phyloP scores from a whole-genome alignment of 2,329 filamentous ascomycete species.

The Fusarium sp. region DNA sequence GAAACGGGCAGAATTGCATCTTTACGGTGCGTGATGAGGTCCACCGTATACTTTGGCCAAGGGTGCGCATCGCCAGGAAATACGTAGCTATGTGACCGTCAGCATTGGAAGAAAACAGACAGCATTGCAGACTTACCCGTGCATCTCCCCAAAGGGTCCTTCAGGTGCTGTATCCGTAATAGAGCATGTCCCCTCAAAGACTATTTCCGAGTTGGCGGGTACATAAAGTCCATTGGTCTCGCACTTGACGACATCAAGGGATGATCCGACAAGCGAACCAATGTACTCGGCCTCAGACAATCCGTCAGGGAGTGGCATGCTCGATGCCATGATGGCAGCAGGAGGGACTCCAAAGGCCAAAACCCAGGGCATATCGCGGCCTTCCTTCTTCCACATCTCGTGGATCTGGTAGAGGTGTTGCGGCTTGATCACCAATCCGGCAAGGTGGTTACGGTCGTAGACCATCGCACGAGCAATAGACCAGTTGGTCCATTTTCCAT shows the following conservation, averaged over 20 bases:
- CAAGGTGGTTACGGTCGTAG: constrained; percentile 52
- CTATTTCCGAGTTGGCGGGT: constrained; percentile 60
- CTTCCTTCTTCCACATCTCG: constrained; percentile 55
- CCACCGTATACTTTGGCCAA: constrained; percentile 16
- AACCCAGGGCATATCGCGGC: constrained; percentile 58
- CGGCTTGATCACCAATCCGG: constrained; percentile 52
- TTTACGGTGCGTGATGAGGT: constrained; percentile 24
- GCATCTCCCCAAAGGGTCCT: constrained; percentile 59
- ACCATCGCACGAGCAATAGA: constrained; percentile 59
- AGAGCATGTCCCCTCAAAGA: constrained; percentile 55
- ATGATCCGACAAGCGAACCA: constrained; percentile 54
- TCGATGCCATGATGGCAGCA: constrained; percentile 58
- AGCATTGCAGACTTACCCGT: constrained; percentile 16
- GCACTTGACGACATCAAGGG: constrained; percentile 60
- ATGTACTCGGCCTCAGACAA: constrained; percentile 59
- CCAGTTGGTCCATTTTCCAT: constrained; percentile 60
- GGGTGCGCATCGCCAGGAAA: not conserved
- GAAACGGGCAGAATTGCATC: constrained; percentile 24
- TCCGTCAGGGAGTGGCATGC: constrained; percentile 51
- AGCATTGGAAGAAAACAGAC: not conserved
- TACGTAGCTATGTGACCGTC: not conserved
- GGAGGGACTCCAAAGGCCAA: constrained; percentile 61
- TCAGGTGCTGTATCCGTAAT: constrained; percentile 50
- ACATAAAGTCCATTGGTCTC: constrained; percentile 58
- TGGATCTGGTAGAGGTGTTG: constrained; percentile 60